Base-by-base conservation (phyloP, 176 grass and related monocot species). In the Dendrocalamus sinicus region DNA sequence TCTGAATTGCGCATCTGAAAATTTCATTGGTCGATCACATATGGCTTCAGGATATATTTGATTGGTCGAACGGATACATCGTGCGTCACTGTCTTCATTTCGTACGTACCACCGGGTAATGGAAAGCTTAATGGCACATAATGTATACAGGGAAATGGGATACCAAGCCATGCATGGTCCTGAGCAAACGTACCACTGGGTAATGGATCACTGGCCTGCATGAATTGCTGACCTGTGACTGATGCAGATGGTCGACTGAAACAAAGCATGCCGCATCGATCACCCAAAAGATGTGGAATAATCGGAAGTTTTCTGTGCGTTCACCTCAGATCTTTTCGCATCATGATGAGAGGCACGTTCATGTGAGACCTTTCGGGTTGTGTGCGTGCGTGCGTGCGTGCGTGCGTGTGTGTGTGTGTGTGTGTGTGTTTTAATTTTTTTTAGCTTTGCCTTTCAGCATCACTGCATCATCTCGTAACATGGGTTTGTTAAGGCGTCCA, bases 401-500 rank as follows among this genome's bases (percentile, higher is more conserved):
- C n/a, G n/a, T n/a, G n/a, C n/a, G n/a, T n/a, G n/a, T n/a, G n/a
- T n/a, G n/a, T n/a, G n/a, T n/a, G 55, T 54, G 77, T 13, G 63
- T 41, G 0, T 26, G 2, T 30, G 30, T 26, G 69, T 9, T 22
- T 26, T 30, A 10, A 30, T 30, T 7, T 78, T 47, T 58, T 8
- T 54, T 20, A 44, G 65, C 70, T 69, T 48, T 82, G 37, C 54
- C 79, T 90, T 86, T 86, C 89, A 86, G 73, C 58, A 12, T 77
- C 64, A 7, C 19, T 76, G 65, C 79, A 50, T 76, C 50, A 26
- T 61, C 57, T 28, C 65, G 78, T 86, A 86, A 86, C 79, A 90
- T 85, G 82, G 83, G 78, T 59, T 83, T 66, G 79, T 83, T 82
- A 86, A 81, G 64, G 19, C 71, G 69, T 75, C 82, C 81, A 76